phyloP scores from a whole-genome alignment of 805 yeast species.

The Phaffomyces antillensis region DNA sequence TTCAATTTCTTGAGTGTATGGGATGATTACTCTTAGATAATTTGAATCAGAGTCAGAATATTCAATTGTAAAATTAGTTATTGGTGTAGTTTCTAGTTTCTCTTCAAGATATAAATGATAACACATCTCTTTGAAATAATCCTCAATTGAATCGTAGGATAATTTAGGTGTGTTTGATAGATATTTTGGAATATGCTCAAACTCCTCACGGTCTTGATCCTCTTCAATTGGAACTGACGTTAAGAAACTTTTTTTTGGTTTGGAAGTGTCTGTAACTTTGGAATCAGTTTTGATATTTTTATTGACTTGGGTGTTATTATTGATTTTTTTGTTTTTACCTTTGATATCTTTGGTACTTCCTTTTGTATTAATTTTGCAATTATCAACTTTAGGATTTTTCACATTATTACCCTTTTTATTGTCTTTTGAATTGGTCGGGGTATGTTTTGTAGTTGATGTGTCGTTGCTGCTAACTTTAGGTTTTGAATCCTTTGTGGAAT shows the following conservation, averaged over 20 bases:
- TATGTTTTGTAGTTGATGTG: not conserved
- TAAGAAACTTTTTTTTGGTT: conserved; percentile 1
- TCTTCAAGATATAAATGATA: conserved; percentile 60
- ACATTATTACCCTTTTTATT: too few species aligned
- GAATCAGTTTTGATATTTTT: not conserved
- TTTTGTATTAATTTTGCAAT: too few species aligned
- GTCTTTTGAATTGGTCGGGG: too few species aligned
- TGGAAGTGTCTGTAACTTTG: not conserved
- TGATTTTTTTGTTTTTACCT: not conserved
- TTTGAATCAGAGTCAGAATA: conserved; percentile 43
- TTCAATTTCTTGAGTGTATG: conserved; percentile 41
- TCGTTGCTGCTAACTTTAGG: not conserved
- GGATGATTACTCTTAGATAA: conserved; percentile 36
- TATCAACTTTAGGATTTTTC: too few species aligned
- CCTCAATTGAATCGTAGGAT: conserved; percentile 40
- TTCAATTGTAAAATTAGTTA: conserved; percentile 41
- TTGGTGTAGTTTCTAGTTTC: conserved; percentile 38
- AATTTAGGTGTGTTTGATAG: conserved; percentile 31
- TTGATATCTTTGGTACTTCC: too few species aligned
- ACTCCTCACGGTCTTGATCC: conserved; percentile 21
- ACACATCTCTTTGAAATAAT: conserved; percentile 53
- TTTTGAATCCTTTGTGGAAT: not conserved
- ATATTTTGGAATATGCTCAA: conserved; percentile 21
- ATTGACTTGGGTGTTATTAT: not conserved
- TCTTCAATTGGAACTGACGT: conserved; percentile 10